phyloP scores from a whole-genome alignment of 2,329 filamentous ascomycete genomes.

The Sporothrix mexicana region DNA sequence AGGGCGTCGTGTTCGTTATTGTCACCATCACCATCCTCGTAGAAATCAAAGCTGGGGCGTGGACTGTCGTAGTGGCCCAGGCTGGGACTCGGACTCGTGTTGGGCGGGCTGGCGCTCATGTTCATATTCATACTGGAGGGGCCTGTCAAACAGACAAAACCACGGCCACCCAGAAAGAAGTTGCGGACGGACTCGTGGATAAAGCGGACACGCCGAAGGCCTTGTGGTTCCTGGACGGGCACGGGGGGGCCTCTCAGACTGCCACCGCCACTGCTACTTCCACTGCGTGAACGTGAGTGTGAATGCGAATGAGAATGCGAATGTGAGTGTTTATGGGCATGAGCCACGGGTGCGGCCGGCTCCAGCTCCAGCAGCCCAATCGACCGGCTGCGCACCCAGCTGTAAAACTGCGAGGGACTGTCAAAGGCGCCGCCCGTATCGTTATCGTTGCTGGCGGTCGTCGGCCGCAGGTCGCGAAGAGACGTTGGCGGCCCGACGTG shows the following conservation, averaged over 20 bases:
- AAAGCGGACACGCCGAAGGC: constrained; percentile 43
- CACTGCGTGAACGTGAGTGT: not conserved
- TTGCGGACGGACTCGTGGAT: constrained; percentile 44
- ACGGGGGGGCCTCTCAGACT: not conserved
- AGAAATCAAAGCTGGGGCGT: constrained; percentile 12
- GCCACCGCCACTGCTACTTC: not conserved
- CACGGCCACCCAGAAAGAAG: constrained; percentile 45
- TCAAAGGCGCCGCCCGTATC: constrained; percentile 39
- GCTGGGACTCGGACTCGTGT: not conserved
- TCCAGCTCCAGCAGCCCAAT: constrained; percentile 45
- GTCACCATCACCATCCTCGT: not conserved
- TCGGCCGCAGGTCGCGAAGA: constrained; percentile 39
- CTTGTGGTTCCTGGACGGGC: constrained; percentile 39
- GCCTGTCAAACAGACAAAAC: constrained; percentile 42
- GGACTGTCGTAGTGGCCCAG: not conserved
- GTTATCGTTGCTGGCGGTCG: not conserved
- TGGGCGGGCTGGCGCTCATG: not conserved
- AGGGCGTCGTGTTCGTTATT: not conserved
- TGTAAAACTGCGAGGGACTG: constrained; percentile 43
- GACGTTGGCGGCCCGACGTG: constrained; percentile 41
- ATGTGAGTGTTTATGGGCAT: not conserved
- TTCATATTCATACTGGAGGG: not conserved
- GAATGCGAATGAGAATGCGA: not conserved
- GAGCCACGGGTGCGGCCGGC: constrained; percentile 37
- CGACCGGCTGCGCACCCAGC: constrained; percentile 44